phyloP scores from a whole-genome alignment of 805 yeast species.

The Saccharomycopsis javanensis region DNA sequence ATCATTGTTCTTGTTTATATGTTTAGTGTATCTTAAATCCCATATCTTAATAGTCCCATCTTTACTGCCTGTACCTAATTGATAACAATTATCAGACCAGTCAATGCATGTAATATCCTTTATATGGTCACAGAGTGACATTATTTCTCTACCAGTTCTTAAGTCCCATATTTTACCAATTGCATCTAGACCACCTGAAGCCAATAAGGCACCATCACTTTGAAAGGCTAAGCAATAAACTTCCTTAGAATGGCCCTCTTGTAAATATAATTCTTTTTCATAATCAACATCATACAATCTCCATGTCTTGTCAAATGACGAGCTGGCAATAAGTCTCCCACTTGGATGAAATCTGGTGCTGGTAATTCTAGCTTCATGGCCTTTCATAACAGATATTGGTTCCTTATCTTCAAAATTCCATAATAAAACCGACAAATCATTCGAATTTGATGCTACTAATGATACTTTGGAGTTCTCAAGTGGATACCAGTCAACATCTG shows the following conservation, averaged over 20 bases:
- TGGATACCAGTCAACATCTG: constrained; percentile 61
- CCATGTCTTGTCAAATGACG: constrained; percentile 85
- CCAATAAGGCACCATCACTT: constrained; percentile 65
- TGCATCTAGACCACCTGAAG: constrained; percentile 74
- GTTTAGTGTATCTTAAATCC: constrained; percentile 58
- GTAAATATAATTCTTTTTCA: constrained; percentile 44
- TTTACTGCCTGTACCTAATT: constrained; percentile 74
- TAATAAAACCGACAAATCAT: constrained; percentile 33
- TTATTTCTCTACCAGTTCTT: constrained; percentile 59
- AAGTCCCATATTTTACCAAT: constrained; percentile 76
- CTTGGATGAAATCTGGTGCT: constrained; percentile 57
- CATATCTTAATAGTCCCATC: constrained; percentile 75
- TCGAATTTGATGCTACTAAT: constrained; percentile 36
- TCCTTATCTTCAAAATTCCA: constrained; percentile 25
- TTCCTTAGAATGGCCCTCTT: constrained; percentile 81
- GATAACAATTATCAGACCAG: constrained; percentile 70
- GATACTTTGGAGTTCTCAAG: constrained; percentile 19
- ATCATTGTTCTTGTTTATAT: constrained; percentile 8
- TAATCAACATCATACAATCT: constrained; percentile 67
- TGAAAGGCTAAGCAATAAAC: constrained; percentile 56
- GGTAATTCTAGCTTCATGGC: constrained; percentile 51
- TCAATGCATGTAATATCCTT: constrained; percentile 60
- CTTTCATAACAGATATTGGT: constrained; percentile 26
- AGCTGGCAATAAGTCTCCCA: constrained; percentile 46
- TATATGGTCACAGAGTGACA: constrained; percentile 55